phyloP scores from a whole-genome alignment of 2,329 filamentous ascomycete species.

The Dactylellina cionopaga region DNA sequence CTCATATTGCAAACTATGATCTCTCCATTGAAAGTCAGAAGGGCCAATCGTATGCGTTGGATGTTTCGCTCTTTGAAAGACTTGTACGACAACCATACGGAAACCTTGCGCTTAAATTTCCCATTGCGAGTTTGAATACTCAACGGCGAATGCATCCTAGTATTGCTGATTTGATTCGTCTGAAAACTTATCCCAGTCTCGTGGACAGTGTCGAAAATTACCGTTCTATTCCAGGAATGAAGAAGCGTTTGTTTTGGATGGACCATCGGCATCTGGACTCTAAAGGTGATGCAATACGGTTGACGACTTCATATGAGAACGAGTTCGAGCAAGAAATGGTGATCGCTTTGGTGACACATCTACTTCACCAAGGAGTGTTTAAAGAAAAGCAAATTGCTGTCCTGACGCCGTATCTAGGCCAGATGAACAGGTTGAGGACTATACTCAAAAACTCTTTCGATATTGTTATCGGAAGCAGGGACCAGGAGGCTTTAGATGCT shows the following conservation, averaged over 20 bases:
- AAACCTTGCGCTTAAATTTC: constrained; percentile 53
- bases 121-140: constrained; percentile 64
- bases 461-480: constrained; percentile 58
- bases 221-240: constrained; percentile 68
- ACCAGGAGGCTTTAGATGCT: constrained; percentile 57
- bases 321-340: constrained; percentile 56
- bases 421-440: constrained; percentile 58
- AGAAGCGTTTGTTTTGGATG: constrained; percentile 69
- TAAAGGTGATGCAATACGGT: constrained; percentile 33
- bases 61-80: constrained; percentile 72
- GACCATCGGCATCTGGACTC: constrained; percentile 67
- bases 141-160: constrained; percentile 74
- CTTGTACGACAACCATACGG: constrained; percentile 60
- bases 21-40: constrained; percentile 66
- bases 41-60: constrained; percentile 67
- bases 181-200: constrained; percentile 69
- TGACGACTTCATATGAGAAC: constrained; percentile 54
- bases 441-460: constrained; percentile 57
- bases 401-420: constrained; percentile 59
- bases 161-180: constrained; percentile 69
- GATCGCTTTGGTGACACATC: constrained; percentile 62
- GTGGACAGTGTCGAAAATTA: constrained; percentile 64
- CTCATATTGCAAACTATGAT: constrained; percentile 68
- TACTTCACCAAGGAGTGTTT: constrained; percentile 63
- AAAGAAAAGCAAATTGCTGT: constrained; percentile 63